phyloP scores from a whole-genome alignment of 768 basidiomycete species.

The Piloderma croceum region DNA sequence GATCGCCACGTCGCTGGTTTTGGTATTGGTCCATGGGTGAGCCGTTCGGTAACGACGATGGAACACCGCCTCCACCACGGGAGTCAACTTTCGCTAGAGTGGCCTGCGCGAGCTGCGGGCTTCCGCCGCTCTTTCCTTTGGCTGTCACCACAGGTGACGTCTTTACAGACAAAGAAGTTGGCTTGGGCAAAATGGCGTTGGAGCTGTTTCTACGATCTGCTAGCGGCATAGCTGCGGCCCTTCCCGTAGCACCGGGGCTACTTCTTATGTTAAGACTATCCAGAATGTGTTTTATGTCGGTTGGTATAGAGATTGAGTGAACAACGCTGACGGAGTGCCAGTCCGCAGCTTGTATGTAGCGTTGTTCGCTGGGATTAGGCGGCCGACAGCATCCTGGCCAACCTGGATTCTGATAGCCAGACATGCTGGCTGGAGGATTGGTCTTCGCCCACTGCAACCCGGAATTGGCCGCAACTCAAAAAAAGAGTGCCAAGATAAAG shows the following conservation, averaged over 20 bases:
- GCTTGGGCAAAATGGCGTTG: constrained; percentile 15
- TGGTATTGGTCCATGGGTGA: constrained; percentile 41
- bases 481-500: constrained; percentile 3
- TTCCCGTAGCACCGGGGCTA: constrained; percentile 28
- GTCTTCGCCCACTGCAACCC: constrained; percentile 62
- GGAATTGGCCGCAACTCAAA: constrained; percentile 19
- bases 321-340: constrained; percentile 78
- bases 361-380: constrained; percentile 53
- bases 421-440: constrained; percentile 47
- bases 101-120: not conserved
- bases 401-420: constrained; percentile 63
- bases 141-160: constrained; percentile 8
- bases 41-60: constrained; percentile 42
- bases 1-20: constrained; percentile 44
- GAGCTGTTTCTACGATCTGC: constrained; percentile 44
- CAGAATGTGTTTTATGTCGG: constrained; percentile 62
- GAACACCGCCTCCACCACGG: not conserved
- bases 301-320: constrained; percentile 68
- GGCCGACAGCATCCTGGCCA: constrained; percentile 91
- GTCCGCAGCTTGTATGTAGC: constrained; percentile 63
- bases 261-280: constrained; percentile 45
- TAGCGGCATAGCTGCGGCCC: constrained; percentile 25
- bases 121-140: not conserved
- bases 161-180: constrained; percentile 23
- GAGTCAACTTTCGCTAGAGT: not conserved